A percentile compares a stretch with the other conserved stretches of the same genome.
Conservation (phyloP, 768 basidiomycete genomes). For the Collybia sp. region DNA sequence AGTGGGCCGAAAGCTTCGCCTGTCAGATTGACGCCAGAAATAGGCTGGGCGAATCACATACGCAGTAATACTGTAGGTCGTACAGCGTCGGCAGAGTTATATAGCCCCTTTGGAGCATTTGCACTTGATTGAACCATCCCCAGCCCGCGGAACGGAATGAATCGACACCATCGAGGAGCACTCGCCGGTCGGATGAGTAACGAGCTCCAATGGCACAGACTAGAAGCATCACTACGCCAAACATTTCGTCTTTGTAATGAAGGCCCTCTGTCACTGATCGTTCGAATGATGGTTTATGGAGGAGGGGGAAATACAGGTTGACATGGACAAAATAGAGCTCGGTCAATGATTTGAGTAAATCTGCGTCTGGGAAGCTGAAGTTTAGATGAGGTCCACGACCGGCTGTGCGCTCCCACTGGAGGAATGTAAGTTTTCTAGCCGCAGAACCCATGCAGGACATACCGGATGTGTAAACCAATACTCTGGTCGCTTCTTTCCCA, state of each 20-base stretch:
- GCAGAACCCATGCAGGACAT: too few relatives aligned
- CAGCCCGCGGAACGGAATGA: slow-evolving; percentile 49
- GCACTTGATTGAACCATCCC: slow-evolving; percentile 68
- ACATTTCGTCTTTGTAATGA: slow-evolving; percentile 45
- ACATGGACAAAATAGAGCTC: slow-evolving; percentile 59
- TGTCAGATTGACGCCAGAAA: neutral
- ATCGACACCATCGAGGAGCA: slow-evolving; percentile 32
- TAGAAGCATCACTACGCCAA: slow-evolving; percentile 48
- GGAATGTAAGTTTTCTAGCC: too few relatives aligned
- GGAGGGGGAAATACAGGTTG: slow-evolving; percentile 56
- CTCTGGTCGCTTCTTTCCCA: slow-evolving; percentile 9
- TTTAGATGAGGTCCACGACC: too few relatives aligned
- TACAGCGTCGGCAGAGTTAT: slow-evolving; percentile 45
- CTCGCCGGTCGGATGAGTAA: slow-evolving; percentile 57
- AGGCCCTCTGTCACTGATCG: slow-evolving; percentile 39
- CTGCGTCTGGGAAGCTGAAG: slow-evolving; percentile 40
- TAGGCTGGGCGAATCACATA: slow-evolving; percentile 26
- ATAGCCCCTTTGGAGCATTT: slow-evolving; percentile 51
- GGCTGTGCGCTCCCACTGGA: too few relatives aligned
- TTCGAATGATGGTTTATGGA: slow-evolving; percentile 73
- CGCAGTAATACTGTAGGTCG: slow-evolving; percentile 68
- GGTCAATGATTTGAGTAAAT: slow-evolving; percentile 50
- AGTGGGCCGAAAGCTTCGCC: slow-evolving; percentile 32
- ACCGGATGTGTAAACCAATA: too few relatives aligned
- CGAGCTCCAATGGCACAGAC: slow-evolving; percentile 67